Base-by-base conservation (phyloP, 139 green algal genomes). In the Gonium pectorale region DNA sequence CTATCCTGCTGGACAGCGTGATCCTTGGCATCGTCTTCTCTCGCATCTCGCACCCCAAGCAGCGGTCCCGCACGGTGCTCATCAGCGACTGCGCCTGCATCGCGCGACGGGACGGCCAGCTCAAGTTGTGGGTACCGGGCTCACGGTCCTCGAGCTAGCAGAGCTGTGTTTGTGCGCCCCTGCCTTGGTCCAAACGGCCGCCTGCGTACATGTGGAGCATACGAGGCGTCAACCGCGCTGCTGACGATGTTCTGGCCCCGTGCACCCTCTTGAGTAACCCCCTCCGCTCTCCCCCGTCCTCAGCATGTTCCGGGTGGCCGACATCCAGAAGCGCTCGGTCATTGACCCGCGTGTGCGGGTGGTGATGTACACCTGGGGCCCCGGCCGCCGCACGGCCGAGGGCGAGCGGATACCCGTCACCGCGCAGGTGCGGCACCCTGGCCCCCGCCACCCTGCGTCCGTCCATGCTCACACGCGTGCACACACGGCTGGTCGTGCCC, bases 261-360 rank as follows among this genome's bases (percentile, higher is more conserved):
- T n/a, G n/a, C 46, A 54, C 46, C 11, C 46, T 54, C 63, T 43
- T 15, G 33, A 70, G 9, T 19, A 13, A 41, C 17, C 19, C 67
- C 19, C 43, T 9, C 69, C 69, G 8, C 43, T 11, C 43, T 22
- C 29, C 33, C 72, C 52, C 15, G 8, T 37, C 35, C 56, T 22
- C 89, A 94, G 91, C 84, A 98, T 98, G 95, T 96, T 98, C 60
- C 90, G 96, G 2, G 80, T 98, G 8, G 95, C 92, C 19, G 96
- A 98, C 92, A 93, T 97, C 59, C 89, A 95, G 40, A 80, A 64
- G 26, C 86, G 87, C 26, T 90, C 88, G 8, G 87, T 92, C 3
- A 91, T 92, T 4, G 64, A 88, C 37, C 90, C 91, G 0, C 70
- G 72, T 15, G 85, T 97, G 1, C 71, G 66, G 24, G 90, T 89